Evolutionary conservation across 1,284 basidiomycete species (phyloP).

Genomic region (Ceratobasidium sp.): DNA sequence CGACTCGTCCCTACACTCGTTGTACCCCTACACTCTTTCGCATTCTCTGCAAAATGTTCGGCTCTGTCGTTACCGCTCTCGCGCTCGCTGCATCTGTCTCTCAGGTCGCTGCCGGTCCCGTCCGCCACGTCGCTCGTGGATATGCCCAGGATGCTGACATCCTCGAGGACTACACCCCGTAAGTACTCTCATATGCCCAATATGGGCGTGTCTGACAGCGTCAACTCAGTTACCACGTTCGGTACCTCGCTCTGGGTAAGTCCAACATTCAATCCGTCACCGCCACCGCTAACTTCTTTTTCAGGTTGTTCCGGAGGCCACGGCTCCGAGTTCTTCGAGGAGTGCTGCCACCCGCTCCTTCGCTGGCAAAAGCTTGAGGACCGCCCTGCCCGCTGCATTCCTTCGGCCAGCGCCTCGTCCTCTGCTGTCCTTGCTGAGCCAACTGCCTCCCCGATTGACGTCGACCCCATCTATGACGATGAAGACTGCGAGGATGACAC

Average conservation of each 20-base stretch:
- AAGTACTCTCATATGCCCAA: background rate
- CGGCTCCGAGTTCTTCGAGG: slow-evolving; percentile 68
- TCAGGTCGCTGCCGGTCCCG: slow-evolving; percentile 51
- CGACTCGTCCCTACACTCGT: slow-evolving; percentile 42
- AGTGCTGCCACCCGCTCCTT: slow-evolving; percentile 62
- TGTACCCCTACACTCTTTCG: slow-evolving; percentile 46
- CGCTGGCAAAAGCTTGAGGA: slow-evolving; percentile 42
- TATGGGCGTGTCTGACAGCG: background rate
- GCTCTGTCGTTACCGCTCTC: slow-evolving; percentile 54
- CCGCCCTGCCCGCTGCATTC: slow-evolving; percentile 62
- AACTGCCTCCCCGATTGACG: slow-evolving; percentile 44
- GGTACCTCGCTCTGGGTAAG: slow-evolving; percentile 61
- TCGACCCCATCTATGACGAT: slow-evolving; percentile 44
- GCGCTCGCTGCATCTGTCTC: slow-evolving; percentile 53
- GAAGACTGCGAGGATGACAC: slow-evolving; percentile 47
- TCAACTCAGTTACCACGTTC: slow-evolving; percentile 63
- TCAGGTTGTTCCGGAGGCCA: slow-evolving; percentile 58
- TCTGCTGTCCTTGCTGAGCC: slow-evolving; percentile 45
- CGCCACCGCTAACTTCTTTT: background rate
- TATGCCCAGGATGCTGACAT: slow-evolving; percentile 44
- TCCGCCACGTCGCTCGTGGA: slow-evolving; percentile 44
- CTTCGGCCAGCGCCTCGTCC: slow-evolving; percentile 45
- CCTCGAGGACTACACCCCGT: slow-evolving; percentile 57
- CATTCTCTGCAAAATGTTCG: slow-evolving; percentile 43
- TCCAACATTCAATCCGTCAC: slow-evolving; percentile 39